Evolutionary conservation across 1,139 yeast genomes (phyloP), one percentile per base, ranked within the genome.

Genomic region (Pneumocystis sp.): DNA sequence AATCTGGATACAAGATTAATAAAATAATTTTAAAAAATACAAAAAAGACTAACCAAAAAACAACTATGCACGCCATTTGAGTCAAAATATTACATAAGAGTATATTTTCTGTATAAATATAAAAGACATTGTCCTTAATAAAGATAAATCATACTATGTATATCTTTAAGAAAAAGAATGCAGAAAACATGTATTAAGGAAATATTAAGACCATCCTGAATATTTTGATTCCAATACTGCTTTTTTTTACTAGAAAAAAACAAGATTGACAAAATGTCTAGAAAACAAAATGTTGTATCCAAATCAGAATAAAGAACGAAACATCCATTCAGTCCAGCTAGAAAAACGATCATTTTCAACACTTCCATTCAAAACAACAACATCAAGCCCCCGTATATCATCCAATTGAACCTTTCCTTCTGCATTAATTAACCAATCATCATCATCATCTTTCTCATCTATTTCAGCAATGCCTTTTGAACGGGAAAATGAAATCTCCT

Each of bases 401-500:
- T 25, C 12, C 34, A 50, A 19, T 25, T 25, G 57, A 12, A 50
- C 34, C 4, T 25, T 25, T 10, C n/a, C 34, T 3, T 50, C 57
- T 4, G 34, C 17, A 25, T 50, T 10, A 3, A 50, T 25, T 7
- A 50, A 25, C 57, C 57, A 50, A 12, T 50, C 57, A 50, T 50
- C 31, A 50, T 50, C 57, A 25, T 50, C 57, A 25, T 50, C 34
- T 25, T 50, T 19, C 21, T 25, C 31, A 15, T 50, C 57, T 15
- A 50, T 50, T 50, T 50, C 57, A 50, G n/a, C 17, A 25, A 50
- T 50, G 3, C 57, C n/a, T 50, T 19, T 50, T 50, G n/a, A 50
- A 21, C 34, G 34, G 25, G n/a, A 25, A 3, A 25, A 50, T 72
- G n/a, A 71, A 63, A n/a, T 71, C 72, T 59, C 61, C 3, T 4